Percentiles rank a stretch among this genome's conserved stretches.
phyloP scores from a whole-genome alignment of 805 yeast genomes.

The Saccharomycopsis sp. region DNA sequence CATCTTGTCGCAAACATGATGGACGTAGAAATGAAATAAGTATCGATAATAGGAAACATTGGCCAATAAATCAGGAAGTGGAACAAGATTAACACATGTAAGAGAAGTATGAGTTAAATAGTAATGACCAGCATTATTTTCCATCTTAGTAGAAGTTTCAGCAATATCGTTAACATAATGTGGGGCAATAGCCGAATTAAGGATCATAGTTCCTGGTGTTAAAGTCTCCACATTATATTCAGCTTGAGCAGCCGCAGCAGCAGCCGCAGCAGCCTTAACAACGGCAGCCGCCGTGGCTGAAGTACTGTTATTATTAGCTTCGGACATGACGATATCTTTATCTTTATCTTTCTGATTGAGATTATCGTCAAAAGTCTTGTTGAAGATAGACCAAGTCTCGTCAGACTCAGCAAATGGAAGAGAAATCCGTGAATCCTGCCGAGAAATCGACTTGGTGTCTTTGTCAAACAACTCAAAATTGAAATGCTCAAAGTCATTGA shows the following conservation, averaged over 20 bases:
- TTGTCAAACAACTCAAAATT: neutral
- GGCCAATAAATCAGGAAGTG: slow-evolving; percentile 54
- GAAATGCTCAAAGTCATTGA: slow-evolving; percentile 1
- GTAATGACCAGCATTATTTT: slow-evolving; percentile 4
- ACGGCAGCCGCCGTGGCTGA: neutral
- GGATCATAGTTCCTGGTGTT: slow-evolving; percentile 7
- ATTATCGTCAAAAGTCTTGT: slow-evolving; percentile 1
- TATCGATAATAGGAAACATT: slow-evolving; percentile 56
- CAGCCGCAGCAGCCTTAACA: neutral
- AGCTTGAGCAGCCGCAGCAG: slow-evolving; percentile 3
- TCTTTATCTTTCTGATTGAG: neutral
- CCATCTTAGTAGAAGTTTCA: neutral
- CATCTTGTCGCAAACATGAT: slow-evolving; percentile 8
- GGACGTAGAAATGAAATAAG: slow-evolving; percentile 50
- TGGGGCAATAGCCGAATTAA: neutral
- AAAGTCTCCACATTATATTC: neutral
- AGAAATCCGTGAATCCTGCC: neutral
- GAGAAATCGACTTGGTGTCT: neutral
- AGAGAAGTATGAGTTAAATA: neutral
- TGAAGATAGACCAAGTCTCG: slow-evolving; percentile 13
- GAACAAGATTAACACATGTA: slow-evolving; percentile 23
- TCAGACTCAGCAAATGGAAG: slow-evolving; percentile 17
- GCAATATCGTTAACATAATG: neutral
- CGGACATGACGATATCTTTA: neutral
- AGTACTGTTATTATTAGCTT: neutral